phyloP scores from a whole-genome alignment of 192 early-diverging fungal genomes.

The Backusella sp. region DNA sequence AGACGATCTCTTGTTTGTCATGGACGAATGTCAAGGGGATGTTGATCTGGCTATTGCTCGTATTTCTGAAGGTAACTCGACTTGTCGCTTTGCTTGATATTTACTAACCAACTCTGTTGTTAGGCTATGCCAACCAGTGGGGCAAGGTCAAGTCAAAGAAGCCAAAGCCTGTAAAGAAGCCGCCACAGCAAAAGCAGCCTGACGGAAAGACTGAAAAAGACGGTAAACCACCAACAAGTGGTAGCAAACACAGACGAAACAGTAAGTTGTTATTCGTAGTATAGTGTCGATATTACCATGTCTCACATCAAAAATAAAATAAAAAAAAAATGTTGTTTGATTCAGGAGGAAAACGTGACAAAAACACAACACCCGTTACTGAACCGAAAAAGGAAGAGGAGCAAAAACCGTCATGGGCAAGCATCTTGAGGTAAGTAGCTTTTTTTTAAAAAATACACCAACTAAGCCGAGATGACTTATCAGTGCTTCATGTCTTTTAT shows the following conservation, averaged over 20 bases:
- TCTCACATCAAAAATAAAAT: not conserved
- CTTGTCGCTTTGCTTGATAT: too few relatives aligned
- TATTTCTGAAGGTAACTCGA: slow-evolving; percentile 72
- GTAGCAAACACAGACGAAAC: not conserved
- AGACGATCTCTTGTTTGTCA: slow-evolving; percentile 78
- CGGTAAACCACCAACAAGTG: not conserved
- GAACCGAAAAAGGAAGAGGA: slow-evolving; percentile 16
- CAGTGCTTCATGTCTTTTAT: too few relatives aligned
- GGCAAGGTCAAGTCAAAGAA: slow-evolving; percentile 35
- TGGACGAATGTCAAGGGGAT: slow-evolving; percentile 88
- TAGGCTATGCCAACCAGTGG: slow-evolving; percentile 39
- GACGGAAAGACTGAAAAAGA: not conserved
- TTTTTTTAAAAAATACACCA: not conserved
- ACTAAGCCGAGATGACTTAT: too few relatives aligned
- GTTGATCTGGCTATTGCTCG: slow-evolving; percentile 75
- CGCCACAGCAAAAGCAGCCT: slow-evolving; percentile 8
- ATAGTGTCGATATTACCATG: not conserved
- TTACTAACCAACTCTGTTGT: not conserved
- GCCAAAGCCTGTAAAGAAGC: slow-evolving; percentile 20
- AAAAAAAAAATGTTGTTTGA: too few relatives aligned
- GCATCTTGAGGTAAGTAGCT: slow-evolving; percentile 26
- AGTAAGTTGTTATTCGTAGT: not conserved
- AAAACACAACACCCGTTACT: not conserved
- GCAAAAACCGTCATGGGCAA: slow-evolving; percentile 34
- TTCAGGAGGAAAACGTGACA: slow-evolving; percentile 4